These are phyloP conservation scores for Hansenula lynferdii DNA, from an alignment of 1,139 yeast genomes.

Conservation along the genomic window DNA sequence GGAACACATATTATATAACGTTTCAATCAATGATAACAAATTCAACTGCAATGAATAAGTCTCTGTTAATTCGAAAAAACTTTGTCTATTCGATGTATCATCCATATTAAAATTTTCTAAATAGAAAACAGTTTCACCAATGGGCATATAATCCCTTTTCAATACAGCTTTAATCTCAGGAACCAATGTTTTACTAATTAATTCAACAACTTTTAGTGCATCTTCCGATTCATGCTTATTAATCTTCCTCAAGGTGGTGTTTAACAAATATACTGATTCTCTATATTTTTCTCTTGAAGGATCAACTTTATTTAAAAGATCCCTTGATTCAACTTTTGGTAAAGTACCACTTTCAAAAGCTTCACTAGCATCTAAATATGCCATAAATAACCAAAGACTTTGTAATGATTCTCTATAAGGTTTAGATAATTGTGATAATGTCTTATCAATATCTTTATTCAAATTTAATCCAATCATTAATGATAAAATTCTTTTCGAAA, in stretches of 20 bases:
- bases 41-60: not conserved
- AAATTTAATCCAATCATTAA: not conserved
- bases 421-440: not conserved
- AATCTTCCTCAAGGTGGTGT: not conserved
- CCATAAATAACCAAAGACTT: not conserved
- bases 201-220: not conserved
- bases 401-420: not conserved
- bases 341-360: conserved; percentile 1
- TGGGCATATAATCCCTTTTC: not conserved
- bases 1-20: not conserved
- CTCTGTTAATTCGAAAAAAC: not conserved
- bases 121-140: not conserved
- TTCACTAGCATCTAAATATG: not conserved
- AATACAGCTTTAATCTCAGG: not conserved
- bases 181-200: not conserved
- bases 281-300: not conserved
- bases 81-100: not conserved
- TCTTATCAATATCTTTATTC: not conserved
- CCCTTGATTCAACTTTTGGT: not conserved
- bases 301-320: not conserved
- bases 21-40: not conserved
- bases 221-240: not conserved
- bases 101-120: not conserved
- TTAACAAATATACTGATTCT: not conserved
- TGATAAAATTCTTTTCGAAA: not conserved